These are phyloP conservation scores for Sarcomyxa edulis DNA, from an alignment of 768 basidiomycete genomes.

Conservation along the genomic window DNA sequence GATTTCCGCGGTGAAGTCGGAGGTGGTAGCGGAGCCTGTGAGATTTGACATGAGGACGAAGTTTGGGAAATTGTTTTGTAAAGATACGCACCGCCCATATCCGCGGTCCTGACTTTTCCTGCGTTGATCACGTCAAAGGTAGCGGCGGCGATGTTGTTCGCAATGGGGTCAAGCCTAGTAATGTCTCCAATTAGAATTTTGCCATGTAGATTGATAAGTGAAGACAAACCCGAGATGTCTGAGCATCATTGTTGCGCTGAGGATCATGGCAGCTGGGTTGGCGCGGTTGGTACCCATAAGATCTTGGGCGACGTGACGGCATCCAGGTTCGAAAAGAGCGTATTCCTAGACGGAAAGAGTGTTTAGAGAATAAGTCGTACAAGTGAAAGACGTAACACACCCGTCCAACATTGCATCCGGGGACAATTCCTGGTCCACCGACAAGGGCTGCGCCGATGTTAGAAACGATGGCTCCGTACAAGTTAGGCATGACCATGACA, in stretches of 20 bases:
- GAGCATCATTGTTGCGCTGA: slow-evolving; percentile 97
- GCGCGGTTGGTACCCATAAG: slow-evolving; percentile 96
- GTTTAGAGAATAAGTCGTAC: slow-evolving; percentile 9
- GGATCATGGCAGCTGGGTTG: slow-evolving; percentile 96
- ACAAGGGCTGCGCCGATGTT: slow-evolving; percentile 99
- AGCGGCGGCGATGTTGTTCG: slow-evolving; percentile 88
- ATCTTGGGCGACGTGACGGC: slow-evolving; percentile 90
- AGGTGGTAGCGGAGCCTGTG: slow-evolving; percentile 81
- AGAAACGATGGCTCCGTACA: slow-evolving; percentile 95
- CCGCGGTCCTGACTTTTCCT: slow-evolving; percentile 86
- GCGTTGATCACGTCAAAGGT: slow-evolving; percentile 91
- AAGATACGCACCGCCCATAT: slow-evolving; percentile 90
- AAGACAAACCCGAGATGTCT: slow-evolving; percentile 87
- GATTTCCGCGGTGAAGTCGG: slow-evolving; percentile 91
- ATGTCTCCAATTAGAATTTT: too few species aligned
- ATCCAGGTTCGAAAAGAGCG: slow-evolving; percentile 97
- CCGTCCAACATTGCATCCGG: slow-evolving; percentile 95
- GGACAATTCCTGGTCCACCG: slow-evolving; percentile 96
- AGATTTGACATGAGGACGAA: slow-evolving; percentile 9
- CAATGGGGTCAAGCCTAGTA: slow-evolving; percentile 80
- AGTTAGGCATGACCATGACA: slow-evolving; percentile 98
- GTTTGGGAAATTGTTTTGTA: not conserved
- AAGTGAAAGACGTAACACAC: slow-evolving; percentile 32
- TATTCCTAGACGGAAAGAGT: slow-evolving; percentile 67
- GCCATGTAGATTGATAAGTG: too few species aligned